A percentile compares a stretch with the other conserved stretches of the same genome.
Conservation (phyloP, 345 rosid genomes). For the Geranium brycei region DNA sequence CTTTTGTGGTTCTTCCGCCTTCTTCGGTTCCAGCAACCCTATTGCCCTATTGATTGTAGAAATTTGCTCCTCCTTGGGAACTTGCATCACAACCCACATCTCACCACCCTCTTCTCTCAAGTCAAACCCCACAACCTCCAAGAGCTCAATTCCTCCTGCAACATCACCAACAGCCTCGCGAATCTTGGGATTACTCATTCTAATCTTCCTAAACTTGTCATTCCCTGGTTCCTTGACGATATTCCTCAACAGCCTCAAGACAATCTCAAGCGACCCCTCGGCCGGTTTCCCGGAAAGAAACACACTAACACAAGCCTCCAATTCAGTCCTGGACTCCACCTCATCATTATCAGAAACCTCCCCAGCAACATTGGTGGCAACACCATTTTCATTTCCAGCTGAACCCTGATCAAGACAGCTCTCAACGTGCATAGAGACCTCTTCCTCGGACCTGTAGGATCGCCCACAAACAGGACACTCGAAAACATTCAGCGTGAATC, state of each 20-base stretch:
- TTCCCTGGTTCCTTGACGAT: conserved; percentile 70
- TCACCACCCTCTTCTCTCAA: conserved; percentile 64
- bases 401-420: too few species aligned
- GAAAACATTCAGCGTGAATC: too few species aligned
- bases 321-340: conserved; percentile 15
- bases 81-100: conserved; percentile 71
- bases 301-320: conserved; percentile 37
- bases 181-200: conserved; percentile 77
- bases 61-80: conserved; percentile 33
- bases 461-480: too few species aligned
- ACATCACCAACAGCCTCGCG: conserved; percentile 69
- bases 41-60: conserved; percentile 21
- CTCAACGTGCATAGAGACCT: too few species aligned
- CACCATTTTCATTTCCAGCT: too few species aligned
- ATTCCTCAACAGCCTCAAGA: conserved; percentile 52
- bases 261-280: conserved; percentile 47
- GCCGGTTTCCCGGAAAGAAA: conserved; percentile 49
- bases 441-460: too few species aligned
- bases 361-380: too few species aligned
- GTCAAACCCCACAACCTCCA: conserved; percentile 59
- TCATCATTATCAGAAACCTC: conserved; percentile 6
- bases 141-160: conserved; percentile 61
- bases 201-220: conserved; percentile 64
- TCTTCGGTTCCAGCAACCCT: conserved; percentile 37
- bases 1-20: conserved; percentile 16